Evolutionary conservation across 805 yeast genomes (phyloP).

Genomic region (Metschnikowia peoriensis): DNA sequence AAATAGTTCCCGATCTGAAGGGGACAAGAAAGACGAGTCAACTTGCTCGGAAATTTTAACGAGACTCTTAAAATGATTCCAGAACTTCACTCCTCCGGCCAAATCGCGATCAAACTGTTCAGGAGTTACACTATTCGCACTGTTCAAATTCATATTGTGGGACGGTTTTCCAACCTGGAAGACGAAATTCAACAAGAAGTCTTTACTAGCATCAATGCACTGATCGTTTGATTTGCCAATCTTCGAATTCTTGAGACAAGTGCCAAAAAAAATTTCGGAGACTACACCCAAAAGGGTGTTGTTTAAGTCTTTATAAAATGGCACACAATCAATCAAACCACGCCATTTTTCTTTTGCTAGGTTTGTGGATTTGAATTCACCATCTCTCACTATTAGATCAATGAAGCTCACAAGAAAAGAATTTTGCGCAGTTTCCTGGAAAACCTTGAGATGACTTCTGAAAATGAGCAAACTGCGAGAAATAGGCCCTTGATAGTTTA

Average conservation of each 20-base stretch:
- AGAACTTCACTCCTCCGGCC: slow-evolving; percentile 30
- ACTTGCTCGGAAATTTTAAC: slow-evolving; percentile 24
- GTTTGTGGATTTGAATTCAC: slow-evolving; percentile 47
- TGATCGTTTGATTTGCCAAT: slow-evolving; percentile 26
- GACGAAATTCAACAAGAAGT: slow-evolving; percentile 35
- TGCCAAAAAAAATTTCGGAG: slow-evolving; percentile 52
- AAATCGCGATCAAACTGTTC: slow-evolving; percentile 33
- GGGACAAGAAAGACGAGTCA: slow-evolving; percentile 28
- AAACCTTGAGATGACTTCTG: slow-evolving; percentile 58
- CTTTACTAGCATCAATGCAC: slow-evolving; percentile 25
- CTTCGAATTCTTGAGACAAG: slow-evolving; percentile 29
- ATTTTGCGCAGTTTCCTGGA: slow-evolving; percentile 50
- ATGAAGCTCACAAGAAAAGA: slow-evolving; percentile 50
- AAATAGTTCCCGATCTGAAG: slow-evolving; percentile 23
- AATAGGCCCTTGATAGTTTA: slow-evolving; percentile 62
- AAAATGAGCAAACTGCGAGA: slow-evolving; percentile 65
- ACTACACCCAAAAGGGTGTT: slow-evolving; percentile 64
- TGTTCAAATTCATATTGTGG: slow-evolving; percentile 41
- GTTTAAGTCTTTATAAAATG: slow-evolving; percentile 57
- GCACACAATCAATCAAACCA: slow-evolving; percentile 51
- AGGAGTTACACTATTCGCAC: slow-evolving; percentile 37
- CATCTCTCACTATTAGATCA: slow-evolving; percentile 48
- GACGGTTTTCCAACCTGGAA: slow-evolving; percentile 38
- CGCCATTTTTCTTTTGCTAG: slow-evolving; percentile 55
- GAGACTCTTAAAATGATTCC: slow-evolving; percentile 34